phyloP scores from a whole-genome alignment of 1,284 basidiomycete species.

The Nidula niveotomentosa region DNA sequence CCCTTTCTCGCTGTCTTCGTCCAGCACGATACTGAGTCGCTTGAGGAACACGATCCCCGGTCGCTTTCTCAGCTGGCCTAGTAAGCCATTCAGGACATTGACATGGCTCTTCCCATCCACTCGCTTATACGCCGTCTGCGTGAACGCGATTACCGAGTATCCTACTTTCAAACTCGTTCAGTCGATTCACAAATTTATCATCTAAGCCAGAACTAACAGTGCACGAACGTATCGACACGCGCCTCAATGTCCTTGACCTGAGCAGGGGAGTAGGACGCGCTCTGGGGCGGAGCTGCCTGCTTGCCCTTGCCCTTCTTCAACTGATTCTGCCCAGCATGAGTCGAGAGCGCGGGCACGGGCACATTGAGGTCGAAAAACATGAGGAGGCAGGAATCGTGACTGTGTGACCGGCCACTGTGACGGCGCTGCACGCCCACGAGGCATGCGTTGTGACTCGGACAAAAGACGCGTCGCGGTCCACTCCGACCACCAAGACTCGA shows the following conservation, averaged over 20 bases:
- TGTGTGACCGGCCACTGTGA: too few species aligned
- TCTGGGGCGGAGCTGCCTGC: constrained; percentile 19
- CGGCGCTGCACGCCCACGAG: too few species aligned
- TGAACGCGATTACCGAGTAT: constrained; percentile 74
- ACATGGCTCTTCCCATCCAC: constrained; percentile 68
- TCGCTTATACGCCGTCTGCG: constrained; percentile 64
- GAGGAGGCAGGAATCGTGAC: not conserved
- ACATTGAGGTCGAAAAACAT: constrained; percentile 68
- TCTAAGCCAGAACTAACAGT: constrained; percentile 37
- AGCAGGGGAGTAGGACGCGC: constrained; percentile 29
- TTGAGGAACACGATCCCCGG: constrained; percentile 63
- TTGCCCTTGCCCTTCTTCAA: constrained; percentile 54
- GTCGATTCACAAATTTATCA: constrained; percentile 7
- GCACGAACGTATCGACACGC: constrained; percentile 52
- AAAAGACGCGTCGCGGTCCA: too few species aligned
- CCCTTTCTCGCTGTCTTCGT: constrained; percentile 79
- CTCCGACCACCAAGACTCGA: too few species aligned
- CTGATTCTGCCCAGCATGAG: constrained; percentile 11
- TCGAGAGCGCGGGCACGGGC: constrained; percentile 32
- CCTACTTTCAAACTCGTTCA: constrained; percentile 54
- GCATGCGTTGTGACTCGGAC: too few species aligned
- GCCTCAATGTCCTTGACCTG: constrained; percentile 45
- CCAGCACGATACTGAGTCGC: constrained; percentile 69
- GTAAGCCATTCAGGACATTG: constrained; percentile 56
- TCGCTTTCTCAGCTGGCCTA: constrained; percentile 52